Evolutionary conservation across 768 basidiomycete genomes (phyloP), one percentile per base, ranked within the genome.

Genomic region (Psilocybe azurescens): DNA sequence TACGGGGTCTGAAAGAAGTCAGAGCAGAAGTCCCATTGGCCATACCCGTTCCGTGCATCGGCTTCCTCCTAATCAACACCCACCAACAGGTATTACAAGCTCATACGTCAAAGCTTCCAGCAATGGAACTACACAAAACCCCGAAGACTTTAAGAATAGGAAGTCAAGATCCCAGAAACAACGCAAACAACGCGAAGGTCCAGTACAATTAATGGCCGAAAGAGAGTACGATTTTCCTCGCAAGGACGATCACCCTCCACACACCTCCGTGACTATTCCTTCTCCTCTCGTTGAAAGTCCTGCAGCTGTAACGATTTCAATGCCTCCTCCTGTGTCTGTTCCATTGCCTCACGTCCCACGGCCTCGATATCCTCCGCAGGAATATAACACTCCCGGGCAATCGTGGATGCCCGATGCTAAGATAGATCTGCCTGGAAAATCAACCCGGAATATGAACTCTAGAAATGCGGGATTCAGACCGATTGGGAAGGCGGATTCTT

Each of bases 391-490:
- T 41, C 51, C 57, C 33, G 56, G 29, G 9, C 47, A 53, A 10
- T 47, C 47, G 10, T 58, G 59, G 44, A 13, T 41, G 16, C 53
- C 61, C n/a, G 63, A 69, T 53, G 36, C 61, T 7, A 60, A 47
- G 29, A 58, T 57, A 10, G 66, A 69, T 48, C 50, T 56, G 20
- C 28, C 58, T 18, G 56, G 48, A 49, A 69, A 67, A 60, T 47
- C 61, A 20, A 61, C 24, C 32, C 66, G 66, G 29, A 49, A 38
- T 10, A 38, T 62, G 30, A 47, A 59, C 33, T 13, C 56, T 9
- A 87, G 79, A 70, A 76, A 79, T 59, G 70, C 80, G 1, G 86
- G 88, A 11, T 90, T 91, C 74, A 90, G 85, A 67, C 89, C 91
- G 4, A 89, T 92, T 28, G 84, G 81, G 5, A 79, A 83, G 64